Percentiles rank a stretch among this genome's conserved stretches.
These are phyloP conservation scores for Colletotrichum tamarilloi DNA, from an alignment of 2,329 filamentous ascomycete genomes.

Conservation along the genomic window DNA sequence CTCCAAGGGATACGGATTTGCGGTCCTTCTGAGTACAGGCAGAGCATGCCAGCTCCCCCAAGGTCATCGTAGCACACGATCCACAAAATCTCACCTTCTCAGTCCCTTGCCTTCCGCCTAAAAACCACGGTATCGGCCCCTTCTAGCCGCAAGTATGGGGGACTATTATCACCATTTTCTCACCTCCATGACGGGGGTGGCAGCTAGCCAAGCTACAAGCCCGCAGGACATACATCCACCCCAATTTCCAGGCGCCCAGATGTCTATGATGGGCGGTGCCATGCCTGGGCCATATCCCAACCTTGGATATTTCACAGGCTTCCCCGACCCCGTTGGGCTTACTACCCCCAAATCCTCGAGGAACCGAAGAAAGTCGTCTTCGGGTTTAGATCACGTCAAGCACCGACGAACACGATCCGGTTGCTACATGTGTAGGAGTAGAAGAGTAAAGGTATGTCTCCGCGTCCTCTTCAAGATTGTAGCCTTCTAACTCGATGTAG, in stretches of 20 bases:
- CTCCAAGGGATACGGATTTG: constrained; percentile 13
- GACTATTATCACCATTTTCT: constrained; percentile 69
- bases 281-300: constrained; percentile 57
- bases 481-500: constrained; percentile 55
- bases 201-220: constrained; percentile 49
- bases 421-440: constrained; percentile 89
- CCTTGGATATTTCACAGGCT: constrained; percentile 61
- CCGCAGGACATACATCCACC: constrained; percentile 54
- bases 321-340: constrained; percentile 61
- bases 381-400: constrained; percentile 79
- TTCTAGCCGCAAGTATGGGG: constrained; percentile 53
- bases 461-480: background rate
- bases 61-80: constrained; percentile 21
- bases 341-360: constrained; percentile 60
- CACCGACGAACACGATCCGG: constrained; percentile 93
- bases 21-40: background rate
- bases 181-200: constrained; percentile 61
- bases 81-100: constrained; percentile 10
- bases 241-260: constrained; percentile 46
- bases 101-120: constrained; percentile 4
- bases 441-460: constrained; percentile 79
- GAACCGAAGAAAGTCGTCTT: constrained; percentile 62
- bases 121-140: background rate
- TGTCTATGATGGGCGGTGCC: constrained; percentile 44
- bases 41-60: constrained; percentile 19